Conservation (phyloP, 2,329 filamentous ascomycete species). For the Xylariales sp. region DNA sequence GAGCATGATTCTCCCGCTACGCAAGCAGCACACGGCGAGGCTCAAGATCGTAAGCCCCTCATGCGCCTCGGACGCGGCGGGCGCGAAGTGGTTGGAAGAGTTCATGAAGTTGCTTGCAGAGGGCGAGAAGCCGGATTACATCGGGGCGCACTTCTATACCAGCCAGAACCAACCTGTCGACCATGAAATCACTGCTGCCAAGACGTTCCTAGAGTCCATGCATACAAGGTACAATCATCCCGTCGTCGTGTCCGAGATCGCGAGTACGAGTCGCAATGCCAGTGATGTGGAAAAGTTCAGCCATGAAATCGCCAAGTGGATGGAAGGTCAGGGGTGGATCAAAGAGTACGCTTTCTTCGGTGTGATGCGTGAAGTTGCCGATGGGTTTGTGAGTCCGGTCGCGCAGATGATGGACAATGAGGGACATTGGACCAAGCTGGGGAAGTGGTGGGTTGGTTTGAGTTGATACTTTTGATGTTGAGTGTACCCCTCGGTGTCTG, state of each 20-base stretch:
- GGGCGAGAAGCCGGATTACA: conserved; percentile 4
- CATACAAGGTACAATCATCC: conserved; percentile 27
- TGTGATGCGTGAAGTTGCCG: conserved; percentile 35
- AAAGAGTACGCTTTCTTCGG: conserved; percentile 40
- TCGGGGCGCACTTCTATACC: conserved; percentile 8
- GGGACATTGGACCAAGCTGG: conserved; percentile 32
- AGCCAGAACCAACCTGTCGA: conserved; percentile 1
- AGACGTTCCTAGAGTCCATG: conserved; percentile 4
- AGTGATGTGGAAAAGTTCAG: conserved; percentile 34
- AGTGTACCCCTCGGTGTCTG: no score
- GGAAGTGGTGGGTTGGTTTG: conserved; percentile 13
- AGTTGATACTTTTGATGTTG: no score
- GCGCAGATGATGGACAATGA: conserved; percentile 40
- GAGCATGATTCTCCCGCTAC: conserved; percentile 4
- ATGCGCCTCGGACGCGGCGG: conserved; percentile 16
- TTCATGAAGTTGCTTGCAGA: conserved; percentile 4
- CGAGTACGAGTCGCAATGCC: conserved; percentile 31
- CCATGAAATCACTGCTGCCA: neutral
- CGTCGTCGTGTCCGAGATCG: conserved; percentile 35
- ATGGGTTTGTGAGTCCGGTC: conserved; percentile 39
- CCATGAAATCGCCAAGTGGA: conserved; percentile 34
- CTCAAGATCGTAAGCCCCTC: conserved; percentile 15
- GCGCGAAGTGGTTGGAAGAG: conserved; percentile 12
- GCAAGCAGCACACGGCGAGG: conserved; percentile 18
- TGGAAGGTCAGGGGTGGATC: conserved; percentile 36